These are phyloP conservation scores for Fulvia fulva DNA, from an alignment of 2,329 filamentous ascomycete species.

Conservation along the genomic window DNA sequence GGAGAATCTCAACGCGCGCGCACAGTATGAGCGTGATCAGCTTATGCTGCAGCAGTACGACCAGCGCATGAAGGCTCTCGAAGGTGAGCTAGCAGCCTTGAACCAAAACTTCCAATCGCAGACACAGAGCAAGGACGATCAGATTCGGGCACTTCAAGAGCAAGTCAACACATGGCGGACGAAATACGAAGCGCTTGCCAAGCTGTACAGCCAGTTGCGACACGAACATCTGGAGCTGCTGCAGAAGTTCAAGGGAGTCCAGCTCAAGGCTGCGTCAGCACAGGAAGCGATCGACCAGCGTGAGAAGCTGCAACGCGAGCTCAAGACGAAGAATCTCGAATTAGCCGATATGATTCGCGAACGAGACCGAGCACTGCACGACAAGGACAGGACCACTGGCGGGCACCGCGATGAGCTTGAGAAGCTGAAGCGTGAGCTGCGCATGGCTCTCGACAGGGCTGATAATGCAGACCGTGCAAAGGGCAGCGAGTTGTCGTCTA, in stretches of 20 bases:
- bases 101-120: conserved; percentile 82
- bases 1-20: conserved; percentile 88
- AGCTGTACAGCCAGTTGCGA: conserved; percentile 92
- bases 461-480: conserved; percentile 91
- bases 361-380: conserved; percentile 86
- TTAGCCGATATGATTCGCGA: conserved; percentile 98
- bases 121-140: conserved; percentile 84
- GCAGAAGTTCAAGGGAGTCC: conserved; percentile 93
- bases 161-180: conserved; percentile 97
- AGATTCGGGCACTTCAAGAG: conserved; percentile 87
- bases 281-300: conserved; percentile 93
- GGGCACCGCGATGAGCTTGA: conserved; percentile 90
- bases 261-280: conserved; percentile 92
- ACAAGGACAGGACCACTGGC: conserved; percentile 82
- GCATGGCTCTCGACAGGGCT: conserved; percentile 83
- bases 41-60: conserved; percentile 97
- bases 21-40: conserved; percentile 96
- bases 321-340: conserved; percentile 99
- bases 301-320: conserved; percentile 92
- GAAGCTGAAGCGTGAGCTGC: conserved; percentile 88
- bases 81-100: conserved; percentile 78
- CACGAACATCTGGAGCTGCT: conserved; percentile 92
- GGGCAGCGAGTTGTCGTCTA: conserved; percentile 87
- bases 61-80: conserved; percentile 82
- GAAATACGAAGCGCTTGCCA: conserved; percentile 94